phyloP scores from a whole-genome alignment of 1,284 basidiomycete species.

The Heterobasidion irregulare region DNA sequence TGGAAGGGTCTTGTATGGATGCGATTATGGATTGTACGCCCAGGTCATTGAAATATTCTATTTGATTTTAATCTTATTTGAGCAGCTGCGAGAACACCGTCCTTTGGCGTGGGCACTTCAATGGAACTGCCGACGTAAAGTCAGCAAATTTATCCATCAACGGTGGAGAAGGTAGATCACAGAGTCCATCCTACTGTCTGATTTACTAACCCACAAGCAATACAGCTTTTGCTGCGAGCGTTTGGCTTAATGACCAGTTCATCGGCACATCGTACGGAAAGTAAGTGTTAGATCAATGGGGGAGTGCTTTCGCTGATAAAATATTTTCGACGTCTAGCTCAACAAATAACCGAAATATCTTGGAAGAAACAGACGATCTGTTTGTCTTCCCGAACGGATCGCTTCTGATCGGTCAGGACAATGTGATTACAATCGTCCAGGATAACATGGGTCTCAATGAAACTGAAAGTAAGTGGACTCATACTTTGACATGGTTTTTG shows the following conservation, averaged over 20 bases:
- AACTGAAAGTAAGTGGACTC: constrained; percentile 30
- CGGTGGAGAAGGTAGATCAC: constrained; percentile 58
- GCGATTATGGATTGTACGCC: constrained; percentile 75
- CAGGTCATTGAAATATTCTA: neutral
- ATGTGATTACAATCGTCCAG: constrained; percentile 71
- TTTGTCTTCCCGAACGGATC: constrained; percentile 54
- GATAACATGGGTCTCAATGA: constrained; percentile 79
- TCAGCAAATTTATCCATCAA: constrained; percentile 69
- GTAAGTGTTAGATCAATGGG: constrained; percentile 25
- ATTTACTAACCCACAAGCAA: neutral
- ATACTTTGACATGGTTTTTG: neutral
- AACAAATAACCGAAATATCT: constrained; percentile 47
- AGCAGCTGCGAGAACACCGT: constrained; percentile 69
- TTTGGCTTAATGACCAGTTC: constrained; percentile 74
- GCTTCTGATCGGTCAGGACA: constrained; percentile 44
- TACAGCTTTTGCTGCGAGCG: constrained; percentile 65
- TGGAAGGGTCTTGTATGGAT: constrained; percentile 66
- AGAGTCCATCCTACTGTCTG: neutral
- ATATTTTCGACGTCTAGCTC: constrained; percentile 31
- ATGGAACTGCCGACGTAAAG: constrained; percentile 44
- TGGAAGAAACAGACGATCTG: constrained; percentile 55
- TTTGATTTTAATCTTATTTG: neutral
- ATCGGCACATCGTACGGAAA: constrained; percentile 66
- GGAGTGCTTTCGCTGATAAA: neutral
- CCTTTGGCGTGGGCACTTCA: constrained; percentile 77